A percentile compares a stretch with the other conserved stretches of the same genome.
Evolutionary conservation across 371 early-diverging fungal genomes (phyloP).

Genomic region (Mucor piriformis): DNA sequence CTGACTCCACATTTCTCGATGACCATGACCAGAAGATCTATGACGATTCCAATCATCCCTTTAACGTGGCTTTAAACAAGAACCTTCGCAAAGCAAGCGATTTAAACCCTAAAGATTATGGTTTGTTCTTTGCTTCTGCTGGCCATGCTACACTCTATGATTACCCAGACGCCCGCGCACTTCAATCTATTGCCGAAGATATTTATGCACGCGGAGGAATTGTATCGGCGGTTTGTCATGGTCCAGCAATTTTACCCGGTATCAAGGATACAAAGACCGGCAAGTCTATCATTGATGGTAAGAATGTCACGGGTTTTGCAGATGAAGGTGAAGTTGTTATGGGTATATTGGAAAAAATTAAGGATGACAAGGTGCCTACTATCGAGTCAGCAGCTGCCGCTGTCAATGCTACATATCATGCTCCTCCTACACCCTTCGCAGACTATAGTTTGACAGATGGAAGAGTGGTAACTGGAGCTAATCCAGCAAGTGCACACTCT

Average conservation of each 20-base stretch:
- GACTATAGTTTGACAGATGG: slow-evolving; percentile 46
- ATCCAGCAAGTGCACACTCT: slow-evolving; percentile 57
- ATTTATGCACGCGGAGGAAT: slow-evolving; percentile 55
- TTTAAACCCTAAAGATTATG: slow-evolving; percentile 48
- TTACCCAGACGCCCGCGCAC: slow-evolving; percentile 45
- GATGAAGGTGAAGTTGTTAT: slow-evolving; percentile 47
- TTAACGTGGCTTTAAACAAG: slow-evolving; percentile 43
- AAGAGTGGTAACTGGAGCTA: slow-evolving; percentile 52
- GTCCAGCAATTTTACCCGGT: slow-evolving; percentile 54
- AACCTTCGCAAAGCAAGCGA: slow-evolving; percentile 49
- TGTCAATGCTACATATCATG: slow-evolving; percentile 42
- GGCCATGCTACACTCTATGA: slow-evolving; percentile 57
- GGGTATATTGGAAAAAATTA: slow-evolving; percentile 37
- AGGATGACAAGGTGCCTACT: slow-evolving; percentile 36
- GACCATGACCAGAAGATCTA: slow-evolving; percentile 41
- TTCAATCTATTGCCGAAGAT: slow-evolving; percentile 50
- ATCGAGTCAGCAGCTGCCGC: slow-evolving; percentile 38
- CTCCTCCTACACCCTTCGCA: slow-evolving; percentile 50
- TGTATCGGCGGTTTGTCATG: slow-evolving; percentile 59
- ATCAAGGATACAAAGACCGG: slow-evolving; percentile 46
- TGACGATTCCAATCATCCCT: slow-evolving; percentile 45
- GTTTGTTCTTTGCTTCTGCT: slow-evolving; percentile 57
- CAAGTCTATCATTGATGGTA: slow-evolving; percentile 46
- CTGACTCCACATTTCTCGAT: slow-evolving; percentile 35
- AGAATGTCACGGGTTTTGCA: slow-evolving; percentile 54